Evolutionary conservation across 257 asterid genomes (phyloP).

Genomic region (Anisodus acutangulus): DNA sequence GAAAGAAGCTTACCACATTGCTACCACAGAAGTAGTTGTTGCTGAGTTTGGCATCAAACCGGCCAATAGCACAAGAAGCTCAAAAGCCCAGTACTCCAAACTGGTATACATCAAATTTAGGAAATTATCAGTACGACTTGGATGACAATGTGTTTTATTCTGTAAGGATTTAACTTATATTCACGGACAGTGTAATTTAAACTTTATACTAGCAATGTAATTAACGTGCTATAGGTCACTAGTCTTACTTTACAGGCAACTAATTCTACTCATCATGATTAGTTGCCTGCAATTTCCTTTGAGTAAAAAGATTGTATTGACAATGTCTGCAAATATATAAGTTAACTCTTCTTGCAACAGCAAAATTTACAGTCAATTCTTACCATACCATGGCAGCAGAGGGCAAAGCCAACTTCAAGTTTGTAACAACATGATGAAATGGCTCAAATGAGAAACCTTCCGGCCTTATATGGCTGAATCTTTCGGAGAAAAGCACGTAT

Average conservation of each 20-base stretch:
- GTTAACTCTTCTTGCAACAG: background rate
- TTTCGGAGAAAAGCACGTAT: conserved; percentile 48
- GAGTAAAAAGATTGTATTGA: background rate
- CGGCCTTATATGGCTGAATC: conserved; percentile 52
- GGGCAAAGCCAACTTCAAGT: conserved; percentile 64
- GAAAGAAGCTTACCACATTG: conserved; percentile 67
- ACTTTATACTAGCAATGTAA: background rate
- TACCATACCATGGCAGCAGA: conserved; percentile 81
- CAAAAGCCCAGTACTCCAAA: conserved; percentile 90
- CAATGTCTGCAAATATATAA: background rate
- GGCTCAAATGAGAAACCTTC: conserved; percentile 55
- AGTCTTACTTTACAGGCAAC: background rate
- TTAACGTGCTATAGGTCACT: background rate
- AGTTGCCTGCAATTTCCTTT: background rate
- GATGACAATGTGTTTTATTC: background rate
- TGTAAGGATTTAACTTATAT: background rate
- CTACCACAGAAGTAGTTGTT: conserved; percentile 71
- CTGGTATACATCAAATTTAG: conserved; percentile 41
- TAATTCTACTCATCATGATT: background rate
- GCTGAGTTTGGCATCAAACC: conserved; percentile 88
- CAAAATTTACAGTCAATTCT: conserved; percentile 33
- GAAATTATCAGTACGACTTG: background rate
- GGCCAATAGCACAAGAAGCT: conserved; percentile 78
- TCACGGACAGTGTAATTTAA: background rate
- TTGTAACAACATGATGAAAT: conserved; percentile 35